Evolutionary conservation across 192 early-diverging fungal genomes (phyloP), one percentile per base, ranked within the genome.

Genomic region (Rhizophagus clarus): DNA sequence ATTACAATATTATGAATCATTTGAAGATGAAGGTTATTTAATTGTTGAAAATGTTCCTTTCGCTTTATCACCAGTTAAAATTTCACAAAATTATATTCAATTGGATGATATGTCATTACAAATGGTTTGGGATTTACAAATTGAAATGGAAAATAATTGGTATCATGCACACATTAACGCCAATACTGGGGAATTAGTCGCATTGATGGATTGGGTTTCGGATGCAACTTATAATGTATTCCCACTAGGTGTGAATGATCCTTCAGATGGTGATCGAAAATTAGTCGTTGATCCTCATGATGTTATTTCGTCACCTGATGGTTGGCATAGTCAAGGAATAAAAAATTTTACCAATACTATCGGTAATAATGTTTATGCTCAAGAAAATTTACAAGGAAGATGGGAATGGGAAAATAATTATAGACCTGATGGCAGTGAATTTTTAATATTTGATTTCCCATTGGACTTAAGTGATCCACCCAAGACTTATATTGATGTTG

Each of bases 311-410:
- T 94, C 92, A 2, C 93, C 90, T 24, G 61, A 89, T 26, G 94
- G 94, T 22, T 96, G 96, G 92, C 94, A 96, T 82, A 86, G 89
- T 56, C 88, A 92, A 69, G 87, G 86, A 26, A 81, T 82, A 68
- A 86, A 84, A 84, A 88, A 85, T 76, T 91, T 87, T 79, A 93
- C 91, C 60, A 88, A 84, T 20, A 98, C 95, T 12, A 82, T 90
- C 32, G 97, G 97, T 17, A 98, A 97, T 88, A 98, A 98, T 83
- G 97, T 94, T 51, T 96, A 90, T 84, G 94, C 96, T 24, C 95
- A 97, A 67, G 91, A 91, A 76, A 96, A 96, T 81, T 89, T 91
- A 3, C 85, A 88, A 66, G 95, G 95, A 29, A 89, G 90, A 29
- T 84, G 87, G 42, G 82, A 88, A 17, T 97, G 94, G 95, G 74